These are phyloP conservation scores for Hysterium pulicare DNA, from an alignment of 2,329 filamentous ascomycete genomes.

Conservation along the genomic window DNA sequence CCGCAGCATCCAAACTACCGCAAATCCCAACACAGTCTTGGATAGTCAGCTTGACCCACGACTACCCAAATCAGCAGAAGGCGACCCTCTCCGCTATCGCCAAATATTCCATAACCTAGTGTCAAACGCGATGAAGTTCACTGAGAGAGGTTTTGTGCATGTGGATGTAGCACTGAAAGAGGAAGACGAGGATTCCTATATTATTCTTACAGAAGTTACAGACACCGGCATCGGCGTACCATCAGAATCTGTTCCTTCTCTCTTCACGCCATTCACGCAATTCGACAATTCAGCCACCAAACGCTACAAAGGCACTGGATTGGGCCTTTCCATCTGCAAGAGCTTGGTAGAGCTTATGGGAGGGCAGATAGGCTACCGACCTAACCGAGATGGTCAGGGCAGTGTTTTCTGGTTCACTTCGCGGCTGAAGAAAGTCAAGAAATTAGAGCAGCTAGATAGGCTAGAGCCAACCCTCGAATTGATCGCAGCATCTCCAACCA, in stretches of 20 bases:
- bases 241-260: conserved; percentile 40
- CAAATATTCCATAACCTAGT: conserved; percentile 63
- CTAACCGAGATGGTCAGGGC: conserved; percentile 46
- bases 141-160: conserved; percentile 52
- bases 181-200: conserved; percentile 44
- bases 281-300: conserved; percentile 54
- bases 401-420: conserved; percentile 54
- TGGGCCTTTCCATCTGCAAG: conserved; percentile 58
- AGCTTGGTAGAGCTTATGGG: conserved; percentile 56
- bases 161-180: conserved; percentile 41
- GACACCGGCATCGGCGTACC: conserved; percentile 56
- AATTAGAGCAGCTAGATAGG: conserved; percentile 13
- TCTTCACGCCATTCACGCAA: conserved; percentile 57
- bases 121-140: conserved; percentile 61
- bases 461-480: conserved; percentile 12
- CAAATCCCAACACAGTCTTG: conserved; percentile 48
- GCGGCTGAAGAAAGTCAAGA: conserved; percentile 27
- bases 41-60: conserved; percentile 44
- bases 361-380: conserved; percentile 48
- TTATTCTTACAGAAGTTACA: conserved; percentile 51
- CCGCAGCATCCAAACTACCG: conserved; percentile 47
- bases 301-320: conserved; percentile 54
- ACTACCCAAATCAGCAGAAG: conserved; percentile 50
- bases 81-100: conserved; percentile 59
- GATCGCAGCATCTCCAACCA: conserved; percentile 8